Evolutionary conservation across 1,139 yeast genomes (phyloP), one percentile per base, ranked within the genome.

Genomic region (Kodamaea ohmeri): DNA sequence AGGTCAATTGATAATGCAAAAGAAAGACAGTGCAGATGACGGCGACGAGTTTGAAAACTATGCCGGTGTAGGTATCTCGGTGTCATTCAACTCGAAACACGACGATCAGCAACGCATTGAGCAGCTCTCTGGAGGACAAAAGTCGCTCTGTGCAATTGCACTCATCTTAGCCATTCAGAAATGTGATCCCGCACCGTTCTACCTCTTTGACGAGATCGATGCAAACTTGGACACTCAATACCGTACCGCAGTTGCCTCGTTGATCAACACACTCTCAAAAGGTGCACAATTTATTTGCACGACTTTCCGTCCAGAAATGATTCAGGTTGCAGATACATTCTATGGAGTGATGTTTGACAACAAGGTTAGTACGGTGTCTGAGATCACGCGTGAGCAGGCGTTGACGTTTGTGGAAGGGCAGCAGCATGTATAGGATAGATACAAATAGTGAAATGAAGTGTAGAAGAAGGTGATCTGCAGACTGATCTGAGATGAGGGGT

Each of bases 111-210:
- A 85, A 48, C 73, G 87, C 46, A 84, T 90, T 39, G 96, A 89
- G 58, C 97, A 90, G 55, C 69, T 92, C 22, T 87, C 96, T 0
- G 98, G 98, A 28, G 98, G 98, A 5, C 98, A 92, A 55, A 92
- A 92, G 56, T 86, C 97, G 0, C 67, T 92, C 14, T 90, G 97
- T 69, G 97, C 98, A 2, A 80, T 92, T 50, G 90, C 97, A 0
- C 73, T 92, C 37, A 90, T 92, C 46, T 73, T 92, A 44, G 97
- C 98, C 3, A 88, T 92, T 45, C 98, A 92, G 63, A 80, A 76
- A 56, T 87, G 95, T 49, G 97, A 92, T 51, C 97, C 97, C 7
- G 97, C 97, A 2, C 97, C 98, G 35, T 92, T 92, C 59, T 92
- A 92, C 56, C 65, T 92, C 38, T 89, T 92, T 61, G 98, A 92